Conservation (phyloP, 306 rosid genomes). For the Gastrolobium villosum region DNA sequence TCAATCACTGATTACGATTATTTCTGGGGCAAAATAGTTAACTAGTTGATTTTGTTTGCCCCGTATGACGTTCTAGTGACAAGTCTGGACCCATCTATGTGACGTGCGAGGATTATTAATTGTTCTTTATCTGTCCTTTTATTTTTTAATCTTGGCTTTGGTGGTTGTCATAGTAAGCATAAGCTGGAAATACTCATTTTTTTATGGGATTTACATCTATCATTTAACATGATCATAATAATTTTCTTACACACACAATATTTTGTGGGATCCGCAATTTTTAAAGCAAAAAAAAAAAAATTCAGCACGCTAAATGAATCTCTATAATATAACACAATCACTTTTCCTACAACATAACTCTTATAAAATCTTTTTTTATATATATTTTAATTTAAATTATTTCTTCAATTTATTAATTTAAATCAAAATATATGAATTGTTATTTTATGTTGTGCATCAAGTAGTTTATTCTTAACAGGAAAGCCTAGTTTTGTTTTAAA, state of each 20-base stretch:
- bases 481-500: neutral
- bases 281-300: too few relatives aligned
- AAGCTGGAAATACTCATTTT: neutral
- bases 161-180: slow-evolving; percentile 2
- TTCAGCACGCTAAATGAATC: too few relatives aligned
- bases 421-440: neutral
- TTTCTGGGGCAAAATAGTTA: neutral
- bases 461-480: neutral
- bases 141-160: neutral
- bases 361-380: too few relatives aligned
- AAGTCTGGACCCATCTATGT: neutral
- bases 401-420: too few relatives aligned
- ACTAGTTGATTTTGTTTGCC: slow-evolving; percentile 10
- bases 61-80: slow-evolving; percentile 11
- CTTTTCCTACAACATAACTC: too few relatives aligned
- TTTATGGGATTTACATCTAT: too few relatives aligned
- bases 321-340: too few relatives aligned
- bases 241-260: too few relatives aligned
- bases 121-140: neutral
- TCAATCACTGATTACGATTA: too few relatives aligned
- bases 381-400: too few relatives aligned
- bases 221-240: too few relatives aligned
- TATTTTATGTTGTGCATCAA: neutral
- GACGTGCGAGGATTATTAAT: neutral
- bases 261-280: too few relatives aligned